Conservation (phyloP, 2,329 filamentous ascomycete species). For the Clathrospora elynae region DNA sequence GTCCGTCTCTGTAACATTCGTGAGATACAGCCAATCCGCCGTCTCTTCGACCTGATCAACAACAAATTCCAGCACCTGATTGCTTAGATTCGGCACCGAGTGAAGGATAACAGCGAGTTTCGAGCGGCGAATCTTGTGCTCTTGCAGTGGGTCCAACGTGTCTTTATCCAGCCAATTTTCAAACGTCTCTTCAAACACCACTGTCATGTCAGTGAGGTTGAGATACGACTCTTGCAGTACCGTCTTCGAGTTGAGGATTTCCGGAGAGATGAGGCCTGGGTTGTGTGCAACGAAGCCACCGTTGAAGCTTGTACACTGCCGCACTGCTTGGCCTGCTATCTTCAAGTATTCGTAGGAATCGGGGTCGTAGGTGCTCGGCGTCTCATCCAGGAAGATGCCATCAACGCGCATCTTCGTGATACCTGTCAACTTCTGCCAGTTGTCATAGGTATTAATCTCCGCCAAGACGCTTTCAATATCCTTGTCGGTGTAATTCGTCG, state of each 20-base stretch:
- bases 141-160: slow-evolving; percentile 28
- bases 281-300: slow-evolving; percentile 41
- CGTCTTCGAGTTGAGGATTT: slow-evolving; percentile 22
- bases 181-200: slow-evolving; percentile 42
- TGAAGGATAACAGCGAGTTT: slow-evolving; percentile 39
- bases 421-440: slow-evolving; percentile 50
- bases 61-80: slow-evolving; percentile 32
- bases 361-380: slow-evolving; percentile 42
- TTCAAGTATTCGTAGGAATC: slow-evolving; percentile 33
- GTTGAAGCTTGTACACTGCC: slow-evolving; percentile 26
- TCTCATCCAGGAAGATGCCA: slow-evolving; percentile 61
- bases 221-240: slow-evolving; percentile 33
- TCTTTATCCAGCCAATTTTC: slow-evolving; percentile 32
- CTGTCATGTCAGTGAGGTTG: slow-evolving; percentile 40
- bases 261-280: slow-evolving; percentile 29
- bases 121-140: slow-evolving; percentile 22
- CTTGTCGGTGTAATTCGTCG: slow-evolving; percentile 55
- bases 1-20: slow-evolving; percentile 26
- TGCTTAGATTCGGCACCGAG: slow-evolving; percentile 31
- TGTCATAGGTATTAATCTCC: slow-evolving; percentile 57
- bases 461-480: slow-evolving; percentile 30
- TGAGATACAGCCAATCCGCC: slow-evolving; percentile 41
- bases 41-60: slow-evolving; percentile 37
- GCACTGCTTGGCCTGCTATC: slow-evolving; percentile 24
- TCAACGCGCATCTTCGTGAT: slow-evolving; percentile 51